Evolutionary conservation across 192 early-diverging fungal species (phyloP).

Genomic region (Thamnidium elegans): DNA sequence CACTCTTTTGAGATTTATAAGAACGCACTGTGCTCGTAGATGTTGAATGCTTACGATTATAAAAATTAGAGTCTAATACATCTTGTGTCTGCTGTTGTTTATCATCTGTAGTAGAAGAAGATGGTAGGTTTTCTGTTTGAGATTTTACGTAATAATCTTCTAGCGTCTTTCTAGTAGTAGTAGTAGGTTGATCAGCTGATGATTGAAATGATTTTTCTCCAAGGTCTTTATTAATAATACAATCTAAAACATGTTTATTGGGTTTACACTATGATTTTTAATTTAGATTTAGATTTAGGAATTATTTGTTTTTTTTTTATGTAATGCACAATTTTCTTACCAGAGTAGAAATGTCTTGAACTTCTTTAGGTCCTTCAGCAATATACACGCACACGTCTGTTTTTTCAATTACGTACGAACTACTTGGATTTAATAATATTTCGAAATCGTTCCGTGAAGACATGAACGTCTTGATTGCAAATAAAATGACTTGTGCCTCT

Average conservation of each 20-base stretch:
- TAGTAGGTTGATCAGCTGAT: too few relatives aligned
- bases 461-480: conserved; percentile 35
- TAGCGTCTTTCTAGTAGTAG: too few relatives aligned
- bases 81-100: too few relatives aligned
- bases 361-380: conserved; percentile 45
- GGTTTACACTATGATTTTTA: too few relatives aligned
- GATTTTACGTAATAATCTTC: too few relatives aligned
- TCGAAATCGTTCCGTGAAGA: conserved; percentile 27
- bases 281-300: too few relatives aligned
- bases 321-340: conserved; percentile 3
- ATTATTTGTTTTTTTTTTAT: too few relatives aligned
- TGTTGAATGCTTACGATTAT: neutral
- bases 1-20: neutral
- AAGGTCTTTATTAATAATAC: too few relatives aligned
- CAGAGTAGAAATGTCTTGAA: conserved; percentile 34
- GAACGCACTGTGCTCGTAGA: conserved; percentile 4
- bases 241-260: too few relatives aligned
- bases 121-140: too few relatives aligned
- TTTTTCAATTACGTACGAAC: conserved; percentile 28
- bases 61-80: neutral
- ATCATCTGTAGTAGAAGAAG: too few relatives aligned
- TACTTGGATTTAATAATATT: conserved; percentile 58
- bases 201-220: too few relatives aligned
- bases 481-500: conserved; percentile 45
- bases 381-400: conserved; percentile 52